Evolutionary conservation across 306 rosid species (phyloP).

Genomic region (Senna siamea): DNA sequence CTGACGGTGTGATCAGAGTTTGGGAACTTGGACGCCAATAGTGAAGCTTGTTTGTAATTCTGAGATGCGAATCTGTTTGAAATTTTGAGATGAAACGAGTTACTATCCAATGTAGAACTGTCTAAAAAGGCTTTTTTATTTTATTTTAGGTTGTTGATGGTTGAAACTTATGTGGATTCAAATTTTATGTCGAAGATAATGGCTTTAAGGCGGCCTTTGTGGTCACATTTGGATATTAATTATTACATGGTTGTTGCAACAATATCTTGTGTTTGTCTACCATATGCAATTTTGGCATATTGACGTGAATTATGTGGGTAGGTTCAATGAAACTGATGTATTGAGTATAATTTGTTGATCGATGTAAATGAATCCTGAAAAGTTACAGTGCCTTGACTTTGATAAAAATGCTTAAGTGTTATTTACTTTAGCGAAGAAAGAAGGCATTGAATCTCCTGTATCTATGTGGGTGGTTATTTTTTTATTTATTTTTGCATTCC

Average conservation of each 20-base stretch:
- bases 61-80: constrained; percentile 26
- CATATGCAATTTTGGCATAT: not conserved
- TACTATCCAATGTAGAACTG: constrained; percentile 37
- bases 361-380: not conserved
- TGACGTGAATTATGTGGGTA: not conserved
- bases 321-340: not conserved
- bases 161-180: constrained; percentile 41
- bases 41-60: not conserved
- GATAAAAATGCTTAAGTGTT: too few species aligned
- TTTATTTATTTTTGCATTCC: too few species aligned
- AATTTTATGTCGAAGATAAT: constrained; percentile 44
- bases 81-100: constrained; percentile 44
- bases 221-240: constrained; percentile 6
- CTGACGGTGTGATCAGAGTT: constrained; percentile 76
- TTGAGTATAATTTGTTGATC: not conserved
- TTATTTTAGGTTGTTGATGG: constrained; percentile 36
- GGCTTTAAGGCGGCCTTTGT: constrained; percentile 52
- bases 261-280: not conserved
- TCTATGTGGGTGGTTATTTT: too few species aligned
- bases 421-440: too few species aligned
- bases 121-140: not conserved
- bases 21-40: constrained; percentile 81
- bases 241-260: not conserved
- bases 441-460: too few species aligned
- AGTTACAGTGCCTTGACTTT: too few species aligned